Conservation (phyloP, 2,329 filamentous ascomycete species). For the Colletotrichum orbiculare region DNA sequence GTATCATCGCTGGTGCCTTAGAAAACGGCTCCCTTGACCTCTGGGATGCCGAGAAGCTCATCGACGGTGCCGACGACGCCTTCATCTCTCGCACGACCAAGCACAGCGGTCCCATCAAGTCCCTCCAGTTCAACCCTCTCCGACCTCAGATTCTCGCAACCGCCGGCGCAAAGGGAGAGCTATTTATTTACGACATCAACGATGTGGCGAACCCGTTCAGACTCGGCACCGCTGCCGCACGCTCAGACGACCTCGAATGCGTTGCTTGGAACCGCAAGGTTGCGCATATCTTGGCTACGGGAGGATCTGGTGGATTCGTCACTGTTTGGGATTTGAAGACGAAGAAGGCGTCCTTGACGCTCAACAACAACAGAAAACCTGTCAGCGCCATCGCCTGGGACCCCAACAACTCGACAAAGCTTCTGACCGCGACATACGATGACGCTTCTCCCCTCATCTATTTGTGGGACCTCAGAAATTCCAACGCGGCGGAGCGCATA, state of each 20-base stretch:
- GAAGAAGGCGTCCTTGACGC: constrained; percentile 94
- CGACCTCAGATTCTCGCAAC: constrained; percentile 92
- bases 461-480: constrained; percentile 95
- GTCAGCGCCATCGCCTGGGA: constrained; percentile 98
- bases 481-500: constrained; percentile 90
- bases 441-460: constrained; percentile 89
- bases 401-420: constrained; percentile 92
- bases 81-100: constrained; percentile 88
- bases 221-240: constrained; percentile 86
- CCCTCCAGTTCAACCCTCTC: constrained; percentile 95
- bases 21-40: constrained; percentile 94
- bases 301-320: constrained; percentile 91
- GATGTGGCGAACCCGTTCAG: constrained; percentile 89
- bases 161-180: constrained; percentile 92
- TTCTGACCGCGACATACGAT: constrained; percentile 90
- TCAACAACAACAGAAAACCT: constrained; percentile 94
- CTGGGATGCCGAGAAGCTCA: constrained; percentile 85
- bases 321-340: constrained; percentile 99
- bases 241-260: constrained; percentile 94
- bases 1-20: constrained; percentile 93
- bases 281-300: constrained; percentile 93
- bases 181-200: constrained; percentile 95
- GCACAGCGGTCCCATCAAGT: constrained; percentile 92
- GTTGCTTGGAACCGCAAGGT: constrained; percentile 99
- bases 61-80: constrained; percentile 72